Evolutionary conservation across 129 eudicot species (phyloP).

Genomic region (Flaveria robusta): DNA sequence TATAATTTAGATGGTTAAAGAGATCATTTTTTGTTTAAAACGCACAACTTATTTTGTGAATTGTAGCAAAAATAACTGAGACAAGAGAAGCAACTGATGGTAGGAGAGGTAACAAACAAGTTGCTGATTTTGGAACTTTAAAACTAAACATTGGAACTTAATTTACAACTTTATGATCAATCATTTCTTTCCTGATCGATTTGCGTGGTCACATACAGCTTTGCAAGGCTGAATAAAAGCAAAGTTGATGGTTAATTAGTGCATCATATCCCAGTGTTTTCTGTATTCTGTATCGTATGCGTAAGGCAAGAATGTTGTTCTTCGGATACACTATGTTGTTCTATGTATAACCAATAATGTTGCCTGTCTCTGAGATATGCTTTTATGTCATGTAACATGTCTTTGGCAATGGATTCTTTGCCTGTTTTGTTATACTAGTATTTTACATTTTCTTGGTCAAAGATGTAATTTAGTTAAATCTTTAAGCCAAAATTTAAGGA

Average conservation of each 20-base stretch:
- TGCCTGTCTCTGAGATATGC: background rate
- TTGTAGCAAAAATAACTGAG: conserved; percentile 24
- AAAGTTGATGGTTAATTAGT: background rate
- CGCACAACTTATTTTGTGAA: background rate
- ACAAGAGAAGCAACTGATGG: conserved; percentile 31
- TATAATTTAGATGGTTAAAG: too few relatives aligned
- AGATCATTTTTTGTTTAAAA: background rate
- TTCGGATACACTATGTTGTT: background rate
- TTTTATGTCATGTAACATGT: background rate
- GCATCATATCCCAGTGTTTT: background rate
- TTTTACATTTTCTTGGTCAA: background rate
- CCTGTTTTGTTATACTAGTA: background rate
- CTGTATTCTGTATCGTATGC: background rate
- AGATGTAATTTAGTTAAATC: background rate
- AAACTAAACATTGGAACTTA: background rate
- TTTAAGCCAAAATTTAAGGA: too few relatives aligned
- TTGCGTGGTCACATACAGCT: background rate
- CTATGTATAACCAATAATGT: conserved; percentile 4
- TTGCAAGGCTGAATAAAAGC: background rate
- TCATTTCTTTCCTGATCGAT: background rate
- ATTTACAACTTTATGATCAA: background rate
- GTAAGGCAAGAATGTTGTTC: background rate
- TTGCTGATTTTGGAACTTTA: conserved; percentile 5
- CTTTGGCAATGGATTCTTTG: background rate
- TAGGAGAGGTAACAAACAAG: conserved; percentile 18